Evolutionary conservation across 306 rosid genomes (phyloP).

Genomic region (Macrotyloma uniflorum): DNA sequence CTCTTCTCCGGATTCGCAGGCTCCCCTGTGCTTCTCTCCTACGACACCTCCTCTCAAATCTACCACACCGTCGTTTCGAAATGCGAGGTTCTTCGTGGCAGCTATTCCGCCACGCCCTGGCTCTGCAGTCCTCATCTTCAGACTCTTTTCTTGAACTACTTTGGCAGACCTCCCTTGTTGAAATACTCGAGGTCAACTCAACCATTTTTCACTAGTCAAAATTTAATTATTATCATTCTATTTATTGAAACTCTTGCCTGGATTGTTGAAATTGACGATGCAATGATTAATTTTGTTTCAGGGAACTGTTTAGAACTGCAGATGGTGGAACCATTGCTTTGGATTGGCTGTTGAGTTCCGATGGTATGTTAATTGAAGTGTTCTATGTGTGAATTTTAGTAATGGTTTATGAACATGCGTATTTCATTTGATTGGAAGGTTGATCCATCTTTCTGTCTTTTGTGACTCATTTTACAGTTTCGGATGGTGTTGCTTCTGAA

Average conservation of each 20-base stretch:
- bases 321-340: constrained; percentile 77
- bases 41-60: constrained; percentile 55
- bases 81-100: constrained; percentile 70
- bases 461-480: constrained; percentile 49
- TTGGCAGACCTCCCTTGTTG: constrained; percentile 68
- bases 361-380: constrained; percentile 45
- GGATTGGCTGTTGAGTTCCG: constrained; percentile 63
- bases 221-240: not conserved
- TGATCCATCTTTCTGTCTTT: constrained; percentile 3
- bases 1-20: constrained; percentile 69
- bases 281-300: constrained; percentile 21
- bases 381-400: not conserved
- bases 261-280: not conserved
- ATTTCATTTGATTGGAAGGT: not conserved
- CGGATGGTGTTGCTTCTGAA: constrained; percentile 36
- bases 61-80: constrained; percentile 71
- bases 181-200: constrained; percentile 62
- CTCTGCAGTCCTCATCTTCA: constrained; percentile 85
- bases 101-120: constrained; percentile 75
- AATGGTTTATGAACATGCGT: constrained; percentile 6
- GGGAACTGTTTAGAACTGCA: constrained; percentile 57
- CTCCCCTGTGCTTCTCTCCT: constrained; percentile 51
- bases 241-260: not conserved
- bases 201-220: not conserved
- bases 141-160: constrained; percentile 69